A percentile compares a stretch with the other conserved stretches of the same genome.
Evolutionary conservation across 1,284 basidiomycete species (phyloP).

Genomic region (Pseudozyma hubeiensis): DNA sequence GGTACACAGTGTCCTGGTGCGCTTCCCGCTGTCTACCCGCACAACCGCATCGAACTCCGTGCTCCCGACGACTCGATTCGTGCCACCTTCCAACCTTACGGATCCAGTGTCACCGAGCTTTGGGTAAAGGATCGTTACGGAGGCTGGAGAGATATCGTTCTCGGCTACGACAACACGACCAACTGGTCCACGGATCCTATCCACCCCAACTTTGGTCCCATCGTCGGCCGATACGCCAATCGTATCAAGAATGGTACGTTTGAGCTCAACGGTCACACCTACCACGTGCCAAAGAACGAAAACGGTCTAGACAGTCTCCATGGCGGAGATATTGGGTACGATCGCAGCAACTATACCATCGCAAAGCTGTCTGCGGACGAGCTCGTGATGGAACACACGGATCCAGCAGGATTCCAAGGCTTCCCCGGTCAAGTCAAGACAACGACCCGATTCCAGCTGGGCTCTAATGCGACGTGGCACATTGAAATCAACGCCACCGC

Average conservation of each 20-base stretch:
- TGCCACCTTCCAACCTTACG: slow-evolving; percentile 58
- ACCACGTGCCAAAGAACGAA: slow-evolving; percentile 51
- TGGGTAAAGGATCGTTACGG: slow-evolving; percentile 62
- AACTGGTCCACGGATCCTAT: slow-evolving; percentile 59
- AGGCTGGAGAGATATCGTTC: slow-evolving; percentile 51
- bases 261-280: slow-evolving; percentile 51
- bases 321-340: slow-evolving; percentile 63
- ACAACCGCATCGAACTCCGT: slow-evolving; percentile 55
- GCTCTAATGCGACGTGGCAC: slow-evolving; percentile 39
- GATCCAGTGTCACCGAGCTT: slow-evolving; percentile 58
- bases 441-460: slow-evolving; percentile 44
- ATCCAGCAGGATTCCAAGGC: slow-evolving; percentile 64
- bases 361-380: slow-evolving; percentile 26
- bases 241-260: slow-evolving; percentile 66
- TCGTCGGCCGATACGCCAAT: slow-evolving; percentile 63
- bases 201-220: slow-evolving; percentile 64
- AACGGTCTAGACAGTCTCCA: slow-evolving; percentile 57
- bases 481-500: slow-evolving; percentile 55
- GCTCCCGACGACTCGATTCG: slow-evolving; percentile 61
- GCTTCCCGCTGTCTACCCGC: slow-evolving; percentile 52
- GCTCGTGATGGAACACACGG: slow-evolving; percentile 53
- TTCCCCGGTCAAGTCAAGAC: slow-evolving; percentile 56
- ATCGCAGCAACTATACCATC: slow-evolving; percentile 55
- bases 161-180: slow-evolving; percentile 66
- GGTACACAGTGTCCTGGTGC: slow-evolving; percentile 40